Base-by-base conservation (phyloP, 305 asterid species). In the Fraxinus paxiana region DNA sequence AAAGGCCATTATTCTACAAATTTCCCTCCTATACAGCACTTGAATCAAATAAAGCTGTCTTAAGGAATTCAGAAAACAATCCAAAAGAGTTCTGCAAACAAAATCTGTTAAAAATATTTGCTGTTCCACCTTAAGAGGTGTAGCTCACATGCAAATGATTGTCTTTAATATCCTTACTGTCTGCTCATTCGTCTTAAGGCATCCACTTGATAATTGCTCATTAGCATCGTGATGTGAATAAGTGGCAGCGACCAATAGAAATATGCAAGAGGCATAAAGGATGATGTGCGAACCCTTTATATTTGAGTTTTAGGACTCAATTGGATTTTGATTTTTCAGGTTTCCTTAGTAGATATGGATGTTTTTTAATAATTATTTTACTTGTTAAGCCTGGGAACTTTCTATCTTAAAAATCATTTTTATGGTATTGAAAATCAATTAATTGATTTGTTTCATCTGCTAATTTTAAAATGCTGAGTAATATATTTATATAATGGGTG, bases 21-120 rank as follows among this genome's bases (percentile, higher is more conserved):
- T 63, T 75, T 77, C 31, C 51, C 59, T 78, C 43, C 80, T 18
- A 13, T 5, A 43, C 61, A 59, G 59, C 76, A 59, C 83, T 73
- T 73, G 77, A 54, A 63, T 63, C 72, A 63, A 63, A 9, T 26
- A 63, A 22, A 63, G 72, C 34, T 26, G 72, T 63, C 72, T 22
- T 35, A 24, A 3, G 72, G 33, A 63, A 22, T 63, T 63, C 72
- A 63, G 7, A 63, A 24, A 63, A 24, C 34, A 22, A 63, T 63
- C 34, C 72, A 63, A 61, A 61, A 63, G 17, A 1, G 72, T 63
- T 63, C 17, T 63, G 72, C 34, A 10, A 24, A 63, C 72, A 63
- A 63, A 63, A 63, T 63, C 72, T 22, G 30, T 63, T 3, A 24
- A 24, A 63, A 22, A 12, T 10, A 9, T 63, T 63, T 24, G 34